Conservation (phyloP, 2,329 filamentous ascomycete genomes). For the Nigrospora osmanthi region DNA sequence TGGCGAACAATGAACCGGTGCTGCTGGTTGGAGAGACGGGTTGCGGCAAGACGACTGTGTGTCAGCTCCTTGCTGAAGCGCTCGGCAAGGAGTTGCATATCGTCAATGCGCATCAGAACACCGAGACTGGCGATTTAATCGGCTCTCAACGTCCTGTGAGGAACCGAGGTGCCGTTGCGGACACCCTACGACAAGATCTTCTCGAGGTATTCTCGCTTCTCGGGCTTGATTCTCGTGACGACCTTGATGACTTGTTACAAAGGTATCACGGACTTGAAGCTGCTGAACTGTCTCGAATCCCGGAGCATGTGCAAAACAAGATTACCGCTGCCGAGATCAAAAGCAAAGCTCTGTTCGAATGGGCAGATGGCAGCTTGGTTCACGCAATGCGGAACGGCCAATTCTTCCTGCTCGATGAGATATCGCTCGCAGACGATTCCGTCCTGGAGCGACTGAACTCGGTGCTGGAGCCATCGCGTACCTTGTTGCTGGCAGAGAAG, state of each 20-base stretch:
- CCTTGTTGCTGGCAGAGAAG: conserved; percentile 87
- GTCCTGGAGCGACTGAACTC: conserved; percentile 95
- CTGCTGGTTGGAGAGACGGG: conserved; percentile 94
- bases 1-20: conserved; percentile 88
- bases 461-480: conserved; percentile 81
- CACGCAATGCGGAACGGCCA: conserved; percentile 86
- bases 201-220: conserved; percentile 32
- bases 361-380: conserved; percentile 89
- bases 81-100: conserved; percentile 71
- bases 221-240: conserved; percentile 28
- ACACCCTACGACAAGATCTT: conserved; percentile 58
- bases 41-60: conserved; percentile 95
- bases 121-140: conserved; percentile 94
- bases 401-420: conserved; percentile 93
- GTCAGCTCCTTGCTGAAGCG: conserved; percentile 82
- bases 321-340: conserved; percentile 47
- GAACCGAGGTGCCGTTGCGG: conserved; percentile 68
- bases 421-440: conserved; percentile 94
- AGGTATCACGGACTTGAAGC: conserved; percentile 48
- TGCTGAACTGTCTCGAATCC: conserved; percentile 35
- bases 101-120: conserved; percentile 96
- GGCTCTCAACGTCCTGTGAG: conserved; percentile 88
- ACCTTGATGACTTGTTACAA: conserved; percentile 48
- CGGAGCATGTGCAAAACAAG: conserved; percentile 36
- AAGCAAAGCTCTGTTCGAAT: conserved; percentile 86